Base-by-base conservation (phyloP, 176 grass and related monocot genomes). In the Carex parvula region DNA sequence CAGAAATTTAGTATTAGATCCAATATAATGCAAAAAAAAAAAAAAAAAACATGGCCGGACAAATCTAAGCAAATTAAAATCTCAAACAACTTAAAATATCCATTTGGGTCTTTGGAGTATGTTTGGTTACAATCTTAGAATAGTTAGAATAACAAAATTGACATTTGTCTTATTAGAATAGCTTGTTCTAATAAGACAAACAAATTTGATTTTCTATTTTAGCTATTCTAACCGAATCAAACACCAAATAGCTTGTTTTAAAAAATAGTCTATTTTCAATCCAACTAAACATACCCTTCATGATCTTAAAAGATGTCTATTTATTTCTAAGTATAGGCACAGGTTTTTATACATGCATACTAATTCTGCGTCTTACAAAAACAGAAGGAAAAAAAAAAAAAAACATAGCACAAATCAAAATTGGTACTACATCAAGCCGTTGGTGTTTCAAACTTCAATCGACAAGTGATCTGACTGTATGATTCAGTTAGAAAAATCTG, bases 401-500 rank as follows among this genome's bases (percentile, higher is more conserved):
- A 20, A 10, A 41, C 66, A 30, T 35, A 60, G 21, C 35, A 70
- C 13, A 85, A 80, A 80, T 35, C 48, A 82, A 76, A 82, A 80
- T 53, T 71, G 14, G n/a, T 42, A 52, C 41, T 5, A 62, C 73
- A 80, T 7, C 0, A 62, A 12, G 20, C 22, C 26, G 33, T 32
- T 29, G 72, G 5, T 32, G 22, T 76, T 76, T 55, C 72, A 11
- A 50, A 50, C 46, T 48, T 48, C 46, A 16, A 75, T 52, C 5
- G 1, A 29, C 72, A 76, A 29, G 20, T n/a, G n/a, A n/a, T 76
- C 46, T 2, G 9, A 2, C 0, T 10, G 1, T 37, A 1, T 8
- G 75, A 75, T 33, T 83, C 16, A 55, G n/a, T n/a, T n/a, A n/a
- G n/a, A n/a, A n/a, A n/a, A 39, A 26, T 54, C 39, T 71, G 9